Evolutionary conservation across 2,329 filamentous ascomycete species (phyloP).

Genomic region (Penicillium verrucosum): DNA sequence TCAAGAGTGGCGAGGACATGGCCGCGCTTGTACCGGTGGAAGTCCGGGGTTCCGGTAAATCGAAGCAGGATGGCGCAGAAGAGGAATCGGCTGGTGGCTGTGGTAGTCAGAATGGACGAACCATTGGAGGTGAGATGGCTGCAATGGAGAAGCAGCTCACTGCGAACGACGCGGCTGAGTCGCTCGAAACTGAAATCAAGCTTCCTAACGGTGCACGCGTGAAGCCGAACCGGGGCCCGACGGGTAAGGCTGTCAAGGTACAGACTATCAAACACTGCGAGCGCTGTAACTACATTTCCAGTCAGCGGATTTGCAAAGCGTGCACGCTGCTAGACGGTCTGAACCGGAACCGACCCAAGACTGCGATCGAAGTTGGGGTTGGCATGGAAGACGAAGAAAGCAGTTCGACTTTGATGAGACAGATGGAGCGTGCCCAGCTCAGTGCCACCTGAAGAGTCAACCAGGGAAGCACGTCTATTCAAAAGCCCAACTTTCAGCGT

Average conservation of each 20-base stretch:
- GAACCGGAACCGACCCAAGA: constrained; percentile 66
- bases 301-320: constrained; percentile 89
- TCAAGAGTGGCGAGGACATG: constrained; percentile 94
- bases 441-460: constrained; percentile 31
- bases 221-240: constrained; percentile 25
- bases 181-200: constrained; percentile 66
- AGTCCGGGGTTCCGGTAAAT: constrained; percentile 35
- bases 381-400: constrained; percentile 50
- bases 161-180: constrained; percentile 59
- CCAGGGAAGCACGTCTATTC: background rate
- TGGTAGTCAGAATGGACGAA: constrained; percentile 65
- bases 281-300: constrained; percentile 92
- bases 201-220: constrained; percentile 18
- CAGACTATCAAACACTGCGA: constrained; percentile 71
- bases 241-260: constrained; percentile 57
- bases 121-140: constrained; percentile 73
- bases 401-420: constrained; percentile 50
- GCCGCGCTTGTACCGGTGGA: constrained; percentile 72
- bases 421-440: constrained; percentile 49
- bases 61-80: constrained; percentile 32
- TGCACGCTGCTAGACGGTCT: constrained; percentile 84
- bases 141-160: constrained; percentile 73
- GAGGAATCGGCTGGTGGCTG: constrained; percentile 66
- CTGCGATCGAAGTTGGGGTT: constrained; percentile 42
- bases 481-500: background rate